Conservation (phyloP, 495 filamentous ascomycete genomes). For the Lepidopterella palustris region DNA sequence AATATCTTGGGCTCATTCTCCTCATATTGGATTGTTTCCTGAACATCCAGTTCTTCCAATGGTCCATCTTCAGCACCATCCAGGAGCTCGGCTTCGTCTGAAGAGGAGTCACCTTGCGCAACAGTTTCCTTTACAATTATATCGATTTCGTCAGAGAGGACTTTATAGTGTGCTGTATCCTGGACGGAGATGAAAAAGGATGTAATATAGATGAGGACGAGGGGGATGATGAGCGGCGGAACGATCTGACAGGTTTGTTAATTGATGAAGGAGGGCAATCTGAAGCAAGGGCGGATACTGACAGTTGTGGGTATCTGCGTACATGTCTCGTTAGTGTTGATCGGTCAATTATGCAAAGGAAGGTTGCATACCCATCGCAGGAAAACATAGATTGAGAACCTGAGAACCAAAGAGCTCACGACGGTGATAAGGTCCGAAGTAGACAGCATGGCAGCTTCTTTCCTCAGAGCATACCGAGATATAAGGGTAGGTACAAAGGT, state of each 20-base stretch:
- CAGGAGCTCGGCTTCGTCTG: slow-evolving; percentile 31
- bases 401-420: slow-evolving; percentile 55
- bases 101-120: slow-evolving; percentile 28
- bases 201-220: slow-evolving; percentile 66
- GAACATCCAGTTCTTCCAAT: slow-evolving; percentile 36
- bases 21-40: slow-evolving; percentile 37
- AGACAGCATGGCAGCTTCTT: slow-evolving; percentile 12
- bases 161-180: slow-evolving; percentile 51
- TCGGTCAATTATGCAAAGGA: neutral
- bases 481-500: no score
- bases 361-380: slow-evolving; percentile 68
- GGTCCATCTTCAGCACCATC: slow-evolving; percentile 28
- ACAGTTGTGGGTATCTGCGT: slow-evolving; percentile 26
- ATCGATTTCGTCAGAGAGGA: slow-evolving; percentile 55
- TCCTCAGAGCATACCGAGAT: neutral
- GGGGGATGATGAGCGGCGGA: slow-evolving; percentile 59
- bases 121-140: slow-evolving; percentile 51
- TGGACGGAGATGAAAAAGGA: slow-evolving; percentile 56
- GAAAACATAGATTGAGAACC: slow-evolving; percentile 63
- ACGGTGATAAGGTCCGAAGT: slow-evolving; percentile 31
- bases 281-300: slow-evolving; percentile 29
- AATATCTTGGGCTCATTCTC: slow-evolving; percentile 36
- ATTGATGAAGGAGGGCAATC: slow-evolving; percentile 30
- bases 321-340: slow-evolving; percentile 13
- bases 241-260: slow-evolving; percentile 16